Evolutionary conservation across 208 protist species (phyloP).

Genomic region (Leishmania amazonensis): DNA sequence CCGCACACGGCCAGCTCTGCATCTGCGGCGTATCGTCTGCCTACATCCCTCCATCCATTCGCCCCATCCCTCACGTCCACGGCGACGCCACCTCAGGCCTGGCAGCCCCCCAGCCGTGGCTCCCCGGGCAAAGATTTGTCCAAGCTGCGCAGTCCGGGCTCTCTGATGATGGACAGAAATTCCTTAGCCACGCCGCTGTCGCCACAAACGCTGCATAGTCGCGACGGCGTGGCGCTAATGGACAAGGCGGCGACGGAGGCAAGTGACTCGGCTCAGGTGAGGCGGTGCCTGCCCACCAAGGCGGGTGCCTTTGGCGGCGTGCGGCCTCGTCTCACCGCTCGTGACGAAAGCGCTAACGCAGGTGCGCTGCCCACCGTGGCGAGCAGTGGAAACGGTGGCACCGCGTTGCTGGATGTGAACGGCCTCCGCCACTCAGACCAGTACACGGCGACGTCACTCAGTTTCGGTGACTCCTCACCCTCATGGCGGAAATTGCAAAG

Average conservation of each 20-base stretch:
- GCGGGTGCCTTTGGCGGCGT: conserved; percentile 6
- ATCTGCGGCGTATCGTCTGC: conserved; percentile 4
- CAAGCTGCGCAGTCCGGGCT: not conserved
- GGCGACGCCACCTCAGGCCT: not conserved
- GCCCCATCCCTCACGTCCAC: not conserved
- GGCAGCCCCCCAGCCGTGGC: not conserved
- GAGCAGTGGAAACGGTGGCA: conserved; percentile 11
- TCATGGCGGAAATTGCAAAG: not conserved
- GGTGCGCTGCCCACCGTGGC: not conserved
- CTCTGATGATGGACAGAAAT: not conserved
- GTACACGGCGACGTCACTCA: not conserved
- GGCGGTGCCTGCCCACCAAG: conserved; percentile 1
- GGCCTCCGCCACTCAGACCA: not conserved
- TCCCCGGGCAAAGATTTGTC: not conserved
- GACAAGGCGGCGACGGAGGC: not conserved
- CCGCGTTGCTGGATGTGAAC: not conserved
- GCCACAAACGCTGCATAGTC: not conserved
- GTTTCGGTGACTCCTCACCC: not conserved
- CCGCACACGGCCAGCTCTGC: not conserved
- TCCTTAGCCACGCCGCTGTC: not conserved
- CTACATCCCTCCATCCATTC: conserved; percentile 9
- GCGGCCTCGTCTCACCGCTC: not conserved
- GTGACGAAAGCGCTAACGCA: not conserved
- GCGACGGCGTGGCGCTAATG: not conserved
- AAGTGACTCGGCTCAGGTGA: too few species aligned